Evolutionary conservation across 2,329 filamentous ascomycete species (phyloP).

Genomic region (Aaosphaeria arxii): DNA sequence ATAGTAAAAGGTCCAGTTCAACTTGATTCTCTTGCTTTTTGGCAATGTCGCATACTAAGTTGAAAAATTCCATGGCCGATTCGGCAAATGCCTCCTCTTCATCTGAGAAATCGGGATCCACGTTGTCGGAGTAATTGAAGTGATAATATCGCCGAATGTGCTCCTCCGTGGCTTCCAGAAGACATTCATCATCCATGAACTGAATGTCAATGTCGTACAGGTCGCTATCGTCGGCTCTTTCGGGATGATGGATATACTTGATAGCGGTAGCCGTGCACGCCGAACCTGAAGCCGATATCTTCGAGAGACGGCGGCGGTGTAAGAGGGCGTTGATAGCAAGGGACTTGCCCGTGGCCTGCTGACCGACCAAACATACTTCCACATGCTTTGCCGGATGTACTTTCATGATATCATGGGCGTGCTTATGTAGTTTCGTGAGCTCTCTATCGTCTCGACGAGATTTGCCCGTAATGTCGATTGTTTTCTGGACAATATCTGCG

Average conservation of each 20-base stretch:
- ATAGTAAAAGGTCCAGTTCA: not conserved
- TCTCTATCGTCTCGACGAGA: conserved; percentile 2
- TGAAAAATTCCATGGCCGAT: conserved; percentile 5
- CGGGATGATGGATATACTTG: conserved; percentile 5
- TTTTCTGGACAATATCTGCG: too few species aligned
- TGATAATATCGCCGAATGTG: conserved; percentile 7
- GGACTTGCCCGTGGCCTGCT: conserved; percentile 11
- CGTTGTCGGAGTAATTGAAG: conserved; percentile 6
- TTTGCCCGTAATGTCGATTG: too few species aligned
- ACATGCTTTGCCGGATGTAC: not conserved
- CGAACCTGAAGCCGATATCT: conserved; percentile 4
- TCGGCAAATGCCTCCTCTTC: conserved; percentile 3
- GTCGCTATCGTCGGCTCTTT: conserved; percentile 1
- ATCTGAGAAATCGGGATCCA: conserved; percentile 1
- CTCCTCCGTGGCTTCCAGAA: conserved; percentile 5
- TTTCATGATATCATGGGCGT: not conserved
- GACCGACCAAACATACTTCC: conserved; percentile 3
- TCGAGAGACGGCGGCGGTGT: conserved; percentile 4
- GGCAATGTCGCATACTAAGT: not conserved
- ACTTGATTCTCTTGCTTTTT: not conserved
- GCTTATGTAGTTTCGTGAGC: conserved; percentile 1
- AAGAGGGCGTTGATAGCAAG: conserved; percentile 7
- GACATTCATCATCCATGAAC: conserved; percentile 7
- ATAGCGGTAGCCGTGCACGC: conserved; percentile 10
- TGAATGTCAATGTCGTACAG: conserved; percentile 4